Evolutionary conservation across 345 rosid genomes (phyloP).

Genomic region (Jatropha curcas): DNA sequence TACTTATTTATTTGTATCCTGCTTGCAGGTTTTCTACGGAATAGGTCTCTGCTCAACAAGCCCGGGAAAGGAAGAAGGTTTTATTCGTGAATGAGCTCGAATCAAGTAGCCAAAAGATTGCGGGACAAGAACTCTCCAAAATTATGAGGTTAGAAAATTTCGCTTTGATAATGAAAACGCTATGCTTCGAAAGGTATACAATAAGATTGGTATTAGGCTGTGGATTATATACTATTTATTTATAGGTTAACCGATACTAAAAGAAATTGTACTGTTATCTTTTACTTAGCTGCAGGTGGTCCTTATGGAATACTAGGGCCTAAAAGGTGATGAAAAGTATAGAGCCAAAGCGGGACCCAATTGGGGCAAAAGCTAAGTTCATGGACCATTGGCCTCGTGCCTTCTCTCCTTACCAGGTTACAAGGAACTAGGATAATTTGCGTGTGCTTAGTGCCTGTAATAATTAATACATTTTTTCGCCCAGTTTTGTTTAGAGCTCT

Average conservation of each 20-base stretch:
- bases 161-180: slow-evolving; percentile 62
- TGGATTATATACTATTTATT: background rate
- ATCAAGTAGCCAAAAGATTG: slow-evolving; percentile 48
- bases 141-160: slow-evolving; percentile 66
- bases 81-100: slow-evolving; percentile 68
- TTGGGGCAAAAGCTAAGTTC: background rate
- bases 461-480: too few species aligned
- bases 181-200: slow-evolving; percentile 62
- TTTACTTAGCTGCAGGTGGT: slow-evolving; percentile 33
- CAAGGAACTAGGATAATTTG: too few species aligned
- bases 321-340: slow-evolving; percentile 48
- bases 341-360: slow-evolving; percentile 25
- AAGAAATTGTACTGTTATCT: too few species aligned
- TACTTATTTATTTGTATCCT: too few species aligned
- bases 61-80: slow-evolving; percentile 78
- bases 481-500: too few species aligned
- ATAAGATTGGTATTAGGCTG: background rate
- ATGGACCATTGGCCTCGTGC: too few species aligned
- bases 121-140: slow-evolving; percentile 54
- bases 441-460: too few species aligned
- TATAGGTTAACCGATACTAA: background rate
- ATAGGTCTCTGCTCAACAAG: slow-evolving; percentile 87
- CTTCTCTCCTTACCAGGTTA: background rate
- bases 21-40: slow-evolving; percentile 56
- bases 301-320: slow-evolving; percentile 67